Evolutionary conservation across 2,329 filamentous ascomycete species (phyloP).

Genomic region (Raffaelea deltoideospora): DNA sequence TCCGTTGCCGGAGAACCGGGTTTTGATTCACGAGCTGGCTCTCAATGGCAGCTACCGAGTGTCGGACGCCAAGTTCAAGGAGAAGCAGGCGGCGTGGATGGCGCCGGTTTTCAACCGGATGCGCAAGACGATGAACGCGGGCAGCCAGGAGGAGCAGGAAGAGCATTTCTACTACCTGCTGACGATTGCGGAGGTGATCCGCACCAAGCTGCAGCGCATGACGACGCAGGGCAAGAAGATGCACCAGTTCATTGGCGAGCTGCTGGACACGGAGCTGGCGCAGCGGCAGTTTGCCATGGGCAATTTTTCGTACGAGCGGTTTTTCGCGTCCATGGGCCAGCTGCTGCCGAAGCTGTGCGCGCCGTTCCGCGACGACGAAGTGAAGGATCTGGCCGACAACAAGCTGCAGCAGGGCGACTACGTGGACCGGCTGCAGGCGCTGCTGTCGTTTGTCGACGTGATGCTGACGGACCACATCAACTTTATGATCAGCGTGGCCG

Average conservation of each 20-base stretch:
- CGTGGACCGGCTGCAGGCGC: conserved; percentile 60
- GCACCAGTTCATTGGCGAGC: conserved; percentile 59
- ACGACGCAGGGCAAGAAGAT: conserved; percentile 57
- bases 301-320: conserved; percentile 66
- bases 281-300: conserved; percentile 53
- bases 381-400: conserved; percentile 51
- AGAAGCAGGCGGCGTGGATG: conserved; percentile 34
- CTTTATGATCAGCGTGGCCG: conserved; percentile 58
- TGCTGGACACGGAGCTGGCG: conserved; percentile 58
- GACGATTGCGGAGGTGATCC: conserved; percentile 55
- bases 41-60: conserved; percentile 69
- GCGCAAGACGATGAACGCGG: conserved; percentile 49
- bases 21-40: conserved; percentile 64
- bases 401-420: conserved; percentile 46
- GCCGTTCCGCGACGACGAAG: conserved; percentile 63
- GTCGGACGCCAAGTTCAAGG: conserved; percentile 42
- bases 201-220: conserved; percentile 56
- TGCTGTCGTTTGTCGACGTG: conserved; percentile 61
- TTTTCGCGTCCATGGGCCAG: conserved; percentile 61
- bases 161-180: conserved; percentile 53
- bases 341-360: conserved; percentile 69
- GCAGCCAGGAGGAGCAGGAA: conserved; percentile 47
- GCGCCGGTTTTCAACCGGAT: conserved; percentile 39
- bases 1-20: conserved; percentile 57
- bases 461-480: conserved; percentile 74